phyloP scores from a whole-genome alignment of 306 rosid species.

The Mimosa bimucronata region DNA sequence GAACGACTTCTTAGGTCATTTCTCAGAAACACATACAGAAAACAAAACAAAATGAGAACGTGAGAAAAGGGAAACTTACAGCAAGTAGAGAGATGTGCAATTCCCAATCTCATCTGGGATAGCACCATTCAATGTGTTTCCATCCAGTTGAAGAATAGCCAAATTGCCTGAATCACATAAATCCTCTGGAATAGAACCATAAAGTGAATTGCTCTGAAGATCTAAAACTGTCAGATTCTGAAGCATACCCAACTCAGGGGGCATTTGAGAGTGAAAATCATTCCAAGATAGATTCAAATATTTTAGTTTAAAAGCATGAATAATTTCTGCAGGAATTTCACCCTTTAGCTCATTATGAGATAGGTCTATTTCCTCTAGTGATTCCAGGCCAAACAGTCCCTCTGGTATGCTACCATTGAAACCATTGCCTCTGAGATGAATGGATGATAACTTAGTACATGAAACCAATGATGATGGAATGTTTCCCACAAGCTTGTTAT shows the following conservation, averaged over 20 bases:
- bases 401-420: slow-evolving; percentile 73
- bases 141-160: slow-evolving; percentile 82
- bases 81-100: slow-evolving; percentile 77
- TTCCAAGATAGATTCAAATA: slow-evolving; percentile 90
- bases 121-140: slow-evolving; percentile 66
- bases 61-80: slow-evolving; percentile 58
- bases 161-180: slow-evolving; percentile 80
- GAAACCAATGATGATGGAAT: slow-evolving; percentile 63
- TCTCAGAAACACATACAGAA: not conserved
- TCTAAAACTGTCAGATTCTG: slow-evolving; percentile 69
- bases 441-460: slow-evolving; percentile 53
- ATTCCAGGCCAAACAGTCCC: slow-evolving; percentile 73
- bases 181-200: slow-evolving; percentile 71
- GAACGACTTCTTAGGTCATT: not conserved
- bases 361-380: slow-evolving; percentile 71
- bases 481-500: slow-evolving; percentile 65
- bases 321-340: slow-evolving; percentile 73
- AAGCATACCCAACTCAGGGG: slow-evolving; percentile 70
- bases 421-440: slow-evolving; percentile 59
- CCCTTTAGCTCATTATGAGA: slow-evolving; percentile 65
- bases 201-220: slow-evolving; percentile 58
- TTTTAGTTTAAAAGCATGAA: slow-evolving; percentile 60
- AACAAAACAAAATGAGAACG: not conserved
- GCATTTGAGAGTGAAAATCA: slow-evolving; percentile 67
- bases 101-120: slow-evolving; percentile 86